Conservation (phyloP, 768 basidiomycete genomes). For the Xerocomellus chrysenteron region DNA sequence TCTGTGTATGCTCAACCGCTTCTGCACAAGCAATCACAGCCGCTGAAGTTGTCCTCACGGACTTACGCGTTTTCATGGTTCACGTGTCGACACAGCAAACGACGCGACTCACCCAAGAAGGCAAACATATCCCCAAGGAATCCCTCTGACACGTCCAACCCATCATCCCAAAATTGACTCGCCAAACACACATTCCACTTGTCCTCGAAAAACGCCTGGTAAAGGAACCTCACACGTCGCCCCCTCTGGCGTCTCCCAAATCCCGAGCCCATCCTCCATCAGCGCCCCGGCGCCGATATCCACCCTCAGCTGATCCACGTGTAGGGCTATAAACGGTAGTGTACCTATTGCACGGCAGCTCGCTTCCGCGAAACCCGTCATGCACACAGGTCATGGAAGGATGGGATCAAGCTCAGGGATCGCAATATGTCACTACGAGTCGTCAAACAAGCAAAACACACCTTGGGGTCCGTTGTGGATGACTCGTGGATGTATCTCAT, state of each 20-base stretch:
- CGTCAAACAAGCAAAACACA: conserved; percentile 17
- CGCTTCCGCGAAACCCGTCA: conserved; percentile 55
- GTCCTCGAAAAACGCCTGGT: too few species aligned
- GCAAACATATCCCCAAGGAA: too few species aligned
- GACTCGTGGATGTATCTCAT: conserved; percentile 50
- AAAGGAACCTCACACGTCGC: conserved; percentile 41
- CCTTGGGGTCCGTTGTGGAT: conserved; percentile 47
- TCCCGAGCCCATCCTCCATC: conserved; percentile 73
- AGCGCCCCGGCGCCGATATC: conserved; percentile 54
- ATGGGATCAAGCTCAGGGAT: not conserved
- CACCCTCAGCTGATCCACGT: conserved; percentile 57
- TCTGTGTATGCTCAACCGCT: too few species aligned
- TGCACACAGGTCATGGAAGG: not conserved
- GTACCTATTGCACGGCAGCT: conserved; percentile 74
- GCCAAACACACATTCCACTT: too few species aligned
- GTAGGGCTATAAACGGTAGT: conserved; percentile 77
- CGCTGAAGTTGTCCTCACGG: too few species aligned
- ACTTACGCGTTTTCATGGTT: too few species aligned
- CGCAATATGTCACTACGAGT: too few species aligned
- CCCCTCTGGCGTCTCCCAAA: conserved; percentile 88
- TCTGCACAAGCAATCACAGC: too few species aligned
- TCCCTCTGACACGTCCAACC: too few species aligned
- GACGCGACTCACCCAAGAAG: too few species aligned
- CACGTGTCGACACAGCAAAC: too few species aligned
- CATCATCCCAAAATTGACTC: too few species aligned